These are phyloP conservation scores for Gynandropsis gynandra DNA, from an alignment of 345 rosid species.

Conservation along the genomic window DNA sequence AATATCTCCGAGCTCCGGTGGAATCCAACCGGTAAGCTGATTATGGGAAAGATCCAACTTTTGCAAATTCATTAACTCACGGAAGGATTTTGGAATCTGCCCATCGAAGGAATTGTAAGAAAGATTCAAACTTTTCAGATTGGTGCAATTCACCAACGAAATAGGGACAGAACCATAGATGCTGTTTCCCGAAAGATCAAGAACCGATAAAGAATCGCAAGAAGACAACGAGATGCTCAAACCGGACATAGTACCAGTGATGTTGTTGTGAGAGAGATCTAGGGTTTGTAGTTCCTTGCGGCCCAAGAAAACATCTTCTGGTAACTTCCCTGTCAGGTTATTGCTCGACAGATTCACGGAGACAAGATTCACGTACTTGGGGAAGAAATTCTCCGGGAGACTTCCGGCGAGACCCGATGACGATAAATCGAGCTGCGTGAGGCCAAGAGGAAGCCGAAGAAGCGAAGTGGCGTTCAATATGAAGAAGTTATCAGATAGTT, in stretches of 20 bases:
- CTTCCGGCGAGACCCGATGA: slow-evolving; percentile 53
- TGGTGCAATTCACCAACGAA: slow-evolving; percentile 70
- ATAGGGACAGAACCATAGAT: slow-evolving; percentile 47
- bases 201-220: slow-evolving; percentile 51
- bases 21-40: slow-evolving; percentile 74
- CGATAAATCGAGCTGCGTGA: slow-evolving; percentile 65
- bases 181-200: slow-evolving; percentile 66
- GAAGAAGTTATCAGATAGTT: slow-evolving; percentile 53
- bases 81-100: slow-evolving; percentile 55
- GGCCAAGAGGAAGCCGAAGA: slow-evolving; percentile 58
- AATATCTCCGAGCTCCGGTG: slow-evolving; percentile 59
- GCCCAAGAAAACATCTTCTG: slow-evolving; percentile 41
- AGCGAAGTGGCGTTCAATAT: slow-evolving; percentile 56
- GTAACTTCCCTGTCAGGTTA: slow-evolving; percentile 61
- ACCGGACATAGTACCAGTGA: slow-evolving; percentile 75
- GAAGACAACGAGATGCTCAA: slow-evolving; percentile 40
- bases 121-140: slow-evolving; percentile 54
- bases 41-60: slow-evolving; percentile 73
- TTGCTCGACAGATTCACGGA: slow-evolving; percentile 50
- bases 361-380: slow-evolving; percentile 49
- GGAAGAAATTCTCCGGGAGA: slow-evolving; percentile 51
- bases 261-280: slow-evolving; percentile 75
- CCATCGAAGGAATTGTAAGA: slow-evolving; percentile 58
- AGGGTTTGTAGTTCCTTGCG: slow-evolving; percentile 59
- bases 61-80: slow-evolving; percentile 48